Evolutionary conservation across 441 rosid species (phyloP).

Genomic region (Caryocar brasiliense): DNA sequence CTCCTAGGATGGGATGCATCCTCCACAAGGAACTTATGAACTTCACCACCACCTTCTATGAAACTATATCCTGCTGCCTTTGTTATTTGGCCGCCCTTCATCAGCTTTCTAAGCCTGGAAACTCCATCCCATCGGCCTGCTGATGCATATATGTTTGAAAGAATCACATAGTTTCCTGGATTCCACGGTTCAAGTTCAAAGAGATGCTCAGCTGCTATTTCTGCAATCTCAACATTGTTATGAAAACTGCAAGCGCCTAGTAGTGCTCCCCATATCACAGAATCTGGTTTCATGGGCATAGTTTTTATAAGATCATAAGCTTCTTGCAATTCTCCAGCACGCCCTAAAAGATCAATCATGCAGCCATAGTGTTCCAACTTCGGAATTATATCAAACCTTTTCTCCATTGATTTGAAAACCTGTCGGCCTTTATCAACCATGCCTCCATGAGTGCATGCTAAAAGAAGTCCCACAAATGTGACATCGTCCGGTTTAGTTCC

Average conservation of each 20-base stretch:
- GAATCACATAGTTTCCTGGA: conserved; percentile 40
- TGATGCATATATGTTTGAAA: conserved; percentile 37
- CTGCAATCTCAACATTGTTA: conserved; percentile 51
- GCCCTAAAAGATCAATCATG: conserved; percentile 80
- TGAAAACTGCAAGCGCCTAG: conserved; percentile 74
- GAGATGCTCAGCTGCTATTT: conserved; percentile 47
- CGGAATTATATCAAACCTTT: conserved; percentile 27
- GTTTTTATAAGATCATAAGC: conserved; percentile 45
- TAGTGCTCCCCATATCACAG: conserved; percentile 55
- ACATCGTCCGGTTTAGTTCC: conserved; percentile 46
- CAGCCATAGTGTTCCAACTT: conserved; percentile 78
- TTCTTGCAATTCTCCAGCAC: conserved; percentile 59
- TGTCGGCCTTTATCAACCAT: conserved; percentile 37
- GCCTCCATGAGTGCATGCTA: conserved; percentile 72
- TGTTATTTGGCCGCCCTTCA: conserved; percentile 48
- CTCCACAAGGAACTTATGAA: conserved; percentile 60
- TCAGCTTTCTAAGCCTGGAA: conserved; percentile 51
- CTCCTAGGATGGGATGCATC: conserved; percentile 48
- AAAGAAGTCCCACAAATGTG: conserved; percentile 54
- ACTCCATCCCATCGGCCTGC: conserved; percentile 53
- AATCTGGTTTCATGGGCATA: conserved; percentile 75
- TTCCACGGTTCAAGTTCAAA: conserved; percentile 57
- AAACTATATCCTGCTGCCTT: conserved; percentile 70
- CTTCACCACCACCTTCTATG: conserved; percentile 46
- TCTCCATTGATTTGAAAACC: conserved; percentile 49